Base-by-base conservation (phyloP, 1,139 yeast genomes). In the Suhomyces wounanorum region DNA sequence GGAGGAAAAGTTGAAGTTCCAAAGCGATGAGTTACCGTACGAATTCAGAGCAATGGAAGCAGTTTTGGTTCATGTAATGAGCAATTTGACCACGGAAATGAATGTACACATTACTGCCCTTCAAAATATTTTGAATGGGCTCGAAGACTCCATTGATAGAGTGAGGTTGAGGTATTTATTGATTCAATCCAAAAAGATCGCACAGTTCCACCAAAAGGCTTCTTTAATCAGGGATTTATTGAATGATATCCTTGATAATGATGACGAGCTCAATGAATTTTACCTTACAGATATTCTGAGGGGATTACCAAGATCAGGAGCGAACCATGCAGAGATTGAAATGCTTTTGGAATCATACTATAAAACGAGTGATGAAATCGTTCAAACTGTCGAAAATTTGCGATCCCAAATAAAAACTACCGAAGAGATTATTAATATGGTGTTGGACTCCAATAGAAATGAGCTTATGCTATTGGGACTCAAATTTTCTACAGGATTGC, bases 381-480 rank as follows among this genome's bases (percentile, higher is more conserved):
- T 76, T 3, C 81, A 77, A 58, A 75, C 78, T 3, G 74, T 71
- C 9, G 73, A 72, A 47, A 73, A 73, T 53, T 61, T 76, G 47
- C 61, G 65, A 43, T 65, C 75, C 1, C 80, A 77, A 57, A 75
- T 77, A 37, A 73, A 67, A 55, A 75, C 80, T 11, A 74, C 78
- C 4, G 80, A 77, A 54, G 81, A 77, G 54, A 75, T 77, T 52
- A 76, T 77, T 39, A 73, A 73, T 50, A 73, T 76, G 46, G 77
- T 76, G 16, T 62, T 77, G 52, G 81, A 77, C 52, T 72, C 81
- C 2, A 77, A 77, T 56, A 62, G 81, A 59, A 77, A 77, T 55
- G 81, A 77, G 54, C 66, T 77, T 52, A 77, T 77, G 81, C 62
- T 77, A 39, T 60, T 77, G 39, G 79, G 81, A 0, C 63, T 77